A percentile compares a stretch with the other conserved stretches of the same genome.
Conservation (phyloP, 23 red algal genomes). For the Gracilaria gracilis region DNA sequence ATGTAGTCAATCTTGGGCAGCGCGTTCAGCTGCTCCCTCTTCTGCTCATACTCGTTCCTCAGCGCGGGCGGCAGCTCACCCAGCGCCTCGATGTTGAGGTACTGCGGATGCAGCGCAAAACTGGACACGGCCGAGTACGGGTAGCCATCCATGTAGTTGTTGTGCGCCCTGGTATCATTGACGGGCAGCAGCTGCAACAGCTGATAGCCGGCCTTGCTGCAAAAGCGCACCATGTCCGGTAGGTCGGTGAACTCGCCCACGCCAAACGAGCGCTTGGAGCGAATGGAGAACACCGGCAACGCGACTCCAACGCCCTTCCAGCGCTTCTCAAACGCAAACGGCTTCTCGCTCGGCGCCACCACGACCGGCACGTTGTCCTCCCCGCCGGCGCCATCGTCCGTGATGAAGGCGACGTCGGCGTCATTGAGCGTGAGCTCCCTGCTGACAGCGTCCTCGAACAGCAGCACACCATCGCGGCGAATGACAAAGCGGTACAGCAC, state of each 20-base stretch:
- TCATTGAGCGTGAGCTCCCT: slow-evolving; percentile 20
- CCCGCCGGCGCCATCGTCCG: neutral
- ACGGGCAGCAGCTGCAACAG: slow-evolving; percentile 93
- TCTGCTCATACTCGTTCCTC: slow-evolving; percentile 49
- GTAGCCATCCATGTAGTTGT: slow-evolving; percentile 73
- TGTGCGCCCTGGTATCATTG: slow-evolving; percentile 82
- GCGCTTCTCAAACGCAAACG: slow-evolving; percentile 49
- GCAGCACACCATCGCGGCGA: slow-evolving; percentile 16
- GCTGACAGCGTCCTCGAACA: slow-evolving; percentile 5
- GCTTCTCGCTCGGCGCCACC: slow-evolving; percentile 11
- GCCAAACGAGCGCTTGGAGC: slow-evolving; percentile 59
- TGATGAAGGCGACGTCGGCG: slow-evolving; percentile 5
- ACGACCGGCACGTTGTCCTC: slow-evolving; percentile 44
- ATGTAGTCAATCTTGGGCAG: slow-evolving; percentile 73
- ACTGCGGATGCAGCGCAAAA: slow-evolving; percentile 94
- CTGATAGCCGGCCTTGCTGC: slow-evolving; percentile 72
- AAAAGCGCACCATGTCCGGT: slow-evolving; percentile 83
- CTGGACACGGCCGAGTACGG: slow-evolving; percentile 88
- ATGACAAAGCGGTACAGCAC: slow-evolving; percentile 63
- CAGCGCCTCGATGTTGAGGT: slow-evolving; percentile 75
- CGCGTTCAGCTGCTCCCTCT: slow-evolving; percentile 65
- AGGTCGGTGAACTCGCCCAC: slow-evolving; percentile 94
- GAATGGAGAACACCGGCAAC: slow-evolving; percentile 88
- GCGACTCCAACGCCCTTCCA: slow-evolving; percentile 90
- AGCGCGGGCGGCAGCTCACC: slow-evolving; percentile 53